Conservation (phyloP, 192 early-diverging fungal genomes). For the Spinellus fusiger region DNA sequence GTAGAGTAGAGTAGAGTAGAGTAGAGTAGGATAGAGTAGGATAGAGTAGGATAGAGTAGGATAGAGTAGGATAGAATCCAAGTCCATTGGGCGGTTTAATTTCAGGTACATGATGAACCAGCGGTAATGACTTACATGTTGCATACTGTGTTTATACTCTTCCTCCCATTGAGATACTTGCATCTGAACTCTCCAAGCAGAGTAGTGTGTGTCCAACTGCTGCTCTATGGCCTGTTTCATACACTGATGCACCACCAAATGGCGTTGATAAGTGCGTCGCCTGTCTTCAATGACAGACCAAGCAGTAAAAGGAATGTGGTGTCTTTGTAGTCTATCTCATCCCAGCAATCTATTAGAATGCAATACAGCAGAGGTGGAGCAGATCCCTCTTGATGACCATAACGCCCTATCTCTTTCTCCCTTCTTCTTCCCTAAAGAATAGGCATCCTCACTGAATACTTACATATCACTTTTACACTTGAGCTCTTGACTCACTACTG, state of each 20-base stretch:
- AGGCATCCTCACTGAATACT: not conserved
- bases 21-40: too few relatives aligned
- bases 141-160: conserved; percentile 19
- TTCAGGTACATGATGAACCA: not conserved
- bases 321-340: not conserved
- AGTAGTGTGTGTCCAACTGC: conserved; percentile 18
- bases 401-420: not conserved
- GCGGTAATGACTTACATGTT: conserved; percentile 14
- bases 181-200: conserved; percentile 18
- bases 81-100: not conserved
- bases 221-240: conserved; percentile 23
- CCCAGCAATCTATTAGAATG: too few relatives aligned
- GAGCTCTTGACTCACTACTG: conserved; percentile 30
- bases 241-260: conserved; percentile 17
- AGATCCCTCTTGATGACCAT: not conserved
- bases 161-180: conserved; percentile 27
- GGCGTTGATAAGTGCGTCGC: conserved; percentile 10
- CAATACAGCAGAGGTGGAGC: not conserved
- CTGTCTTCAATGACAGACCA: conserved; percentile 30
- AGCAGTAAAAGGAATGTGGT: conserved; percentile 10
- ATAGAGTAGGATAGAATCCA: too few relatives aligned
- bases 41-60: too few relatives aligned
- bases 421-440: not conserved
- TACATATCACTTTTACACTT: conserved; percentile 19
- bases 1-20: too few relatives aligned